Conservation (phyloP, 2,329 filamentous ascomycete genomes). For the Corinectria fuckeliana region DNA sequence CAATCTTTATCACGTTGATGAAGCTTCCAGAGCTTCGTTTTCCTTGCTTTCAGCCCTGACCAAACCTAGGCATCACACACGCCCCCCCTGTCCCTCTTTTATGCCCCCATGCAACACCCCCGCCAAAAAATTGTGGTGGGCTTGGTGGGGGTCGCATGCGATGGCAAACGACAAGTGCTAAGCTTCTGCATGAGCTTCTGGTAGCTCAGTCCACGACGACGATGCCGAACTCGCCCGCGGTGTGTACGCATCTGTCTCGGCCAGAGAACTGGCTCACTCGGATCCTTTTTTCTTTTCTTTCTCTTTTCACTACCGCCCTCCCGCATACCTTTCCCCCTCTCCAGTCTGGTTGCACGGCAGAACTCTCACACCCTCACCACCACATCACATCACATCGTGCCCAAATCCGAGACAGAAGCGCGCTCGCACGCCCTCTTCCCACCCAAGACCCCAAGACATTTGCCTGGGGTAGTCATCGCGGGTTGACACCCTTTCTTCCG, state of each 20-base stretch:
- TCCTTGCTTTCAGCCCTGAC: not conserved
- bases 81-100: slow-evolving; percentile 16
- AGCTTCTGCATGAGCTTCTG: slow-evolving; percentile 13
- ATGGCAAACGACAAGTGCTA: slow-evolving; percentile 8
- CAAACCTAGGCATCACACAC: slow-evolving; percentile 3
- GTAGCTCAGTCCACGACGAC: not conserved
- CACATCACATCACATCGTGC: not conserved
- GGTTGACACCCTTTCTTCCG: slow-evolving; percentile 29
- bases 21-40: slow-evolving; percentile 28
- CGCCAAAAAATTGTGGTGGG: slow-evolving; percentile 27
- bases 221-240: slow-evolving; percentile 5
- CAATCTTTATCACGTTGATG: slow-evolving; percentile 1
- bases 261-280: not conserved
- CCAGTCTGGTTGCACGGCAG: slow-evolving; percentile 7
- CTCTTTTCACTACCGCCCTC: too few species aligned
- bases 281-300: not conserved
- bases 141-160: slow-evolving; percentile 30
- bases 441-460: slow-evolving; percentile 28
- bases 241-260: slow-evolving; percentile 4
- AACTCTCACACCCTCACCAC: slow-evolving; percentile 10
- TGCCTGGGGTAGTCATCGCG: too few species aligned
- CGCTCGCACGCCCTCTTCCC: slow-evolving; percentile 22
- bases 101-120: slow-evolving; percentile 24
- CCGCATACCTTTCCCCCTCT: not conserved
- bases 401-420: not conserved